phyloP scores from a whole-genome alignment of 805 yeast genomes.

The Yamadazyma paraphyllophila region DNA sequence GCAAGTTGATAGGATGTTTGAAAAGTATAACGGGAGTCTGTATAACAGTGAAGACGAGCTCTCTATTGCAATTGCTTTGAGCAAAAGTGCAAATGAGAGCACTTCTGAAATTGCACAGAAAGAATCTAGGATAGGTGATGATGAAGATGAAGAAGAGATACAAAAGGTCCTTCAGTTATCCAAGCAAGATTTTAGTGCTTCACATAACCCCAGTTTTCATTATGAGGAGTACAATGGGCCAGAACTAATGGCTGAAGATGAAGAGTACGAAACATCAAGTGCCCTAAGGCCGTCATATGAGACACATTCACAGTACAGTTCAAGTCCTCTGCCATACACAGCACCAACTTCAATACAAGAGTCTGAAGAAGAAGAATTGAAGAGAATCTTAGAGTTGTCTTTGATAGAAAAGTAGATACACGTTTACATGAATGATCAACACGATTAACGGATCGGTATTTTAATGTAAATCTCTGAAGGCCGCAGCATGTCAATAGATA shows the following conservation, averaged over 20 bases:
- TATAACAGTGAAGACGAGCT: slow-evolving; percentile 36
- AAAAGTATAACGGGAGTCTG: slow-evolving; percentile 47
- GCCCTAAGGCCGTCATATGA: background rate
- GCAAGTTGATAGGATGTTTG: slow-evolving; percentile 27
- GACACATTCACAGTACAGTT: background rate
- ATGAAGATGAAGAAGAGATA: slow-evolving; percentile 19
- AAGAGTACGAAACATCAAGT: slow-evolving; percentile 3
- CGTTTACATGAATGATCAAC: background rate
- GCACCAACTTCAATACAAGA: background rate
- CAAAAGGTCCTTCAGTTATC: slow-evolving; percentile 21
- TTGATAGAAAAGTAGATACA: slow-evolving; percentile 7
- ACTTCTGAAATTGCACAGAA: background rate
- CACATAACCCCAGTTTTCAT: background rate
- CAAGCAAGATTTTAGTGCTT: slow-evolving; percentile 4
- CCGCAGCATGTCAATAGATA: too few species aligned
- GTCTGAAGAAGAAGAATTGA: slow-evolving; percentile 11
- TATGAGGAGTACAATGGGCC: background rate
- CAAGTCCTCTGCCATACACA: background rate
- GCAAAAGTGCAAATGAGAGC: slow-evolving; percentile 23
- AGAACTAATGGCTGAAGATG: background rate
- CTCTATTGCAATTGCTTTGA: slow-evolving; percentile 43
- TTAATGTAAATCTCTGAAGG: too few species aligned
- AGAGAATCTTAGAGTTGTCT: slow-evolving; percentile 14
- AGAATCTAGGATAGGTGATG: slow-evolving; percentile 4
- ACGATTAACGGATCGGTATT: background rate